Evolutionary conservation across 768 basidiomycete genomes (phyloP).

Genomic region (Lentinus brumalis): DNA sequence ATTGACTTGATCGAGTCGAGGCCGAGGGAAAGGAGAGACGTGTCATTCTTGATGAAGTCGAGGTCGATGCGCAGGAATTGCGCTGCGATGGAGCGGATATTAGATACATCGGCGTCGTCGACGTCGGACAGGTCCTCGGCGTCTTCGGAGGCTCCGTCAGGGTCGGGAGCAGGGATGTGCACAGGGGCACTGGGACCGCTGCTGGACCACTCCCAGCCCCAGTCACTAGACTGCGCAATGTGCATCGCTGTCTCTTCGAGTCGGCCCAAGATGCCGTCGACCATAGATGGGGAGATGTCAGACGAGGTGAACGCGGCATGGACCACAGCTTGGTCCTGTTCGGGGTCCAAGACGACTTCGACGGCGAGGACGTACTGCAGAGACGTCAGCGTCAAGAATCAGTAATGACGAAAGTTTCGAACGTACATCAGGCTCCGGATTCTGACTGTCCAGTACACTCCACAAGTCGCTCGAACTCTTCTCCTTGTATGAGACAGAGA

Average conservation of each 20-base stretch:
- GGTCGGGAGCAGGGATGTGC: not conserved
- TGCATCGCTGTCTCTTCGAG: constrained; percentile 31
- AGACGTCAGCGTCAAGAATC: not conserved
- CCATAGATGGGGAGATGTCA: constrained; percentile 21
- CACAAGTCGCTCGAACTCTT: constrained; percentile 23
- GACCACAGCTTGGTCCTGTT: constrained; percentile 19
- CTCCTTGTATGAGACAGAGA: constrained; percentile 33
- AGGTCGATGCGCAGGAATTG: constrained; percentile 14
- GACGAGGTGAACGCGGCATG: constrained; percentile 28
- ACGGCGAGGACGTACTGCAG: constrained; percentile 23
- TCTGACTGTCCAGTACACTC: constrained; percentile 31
- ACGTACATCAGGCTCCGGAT: constrained; percentile 36
- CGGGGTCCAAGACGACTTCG: constrained; percentile 28
- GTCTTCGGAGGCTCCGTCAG: not conserved
- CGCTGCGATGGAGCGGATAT: constrained; percentile 8
- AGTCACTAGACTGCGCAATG: constrained; percentile 10
- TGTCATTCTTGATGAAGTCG: constrained; percentile 8
- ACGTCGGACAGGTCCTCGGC: constrained; percentile 2
- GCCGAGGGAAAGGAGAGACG: constrained; percentile 47
- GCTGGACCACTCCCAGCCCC: not conserved
- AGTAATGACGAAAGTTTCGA: not conserved
- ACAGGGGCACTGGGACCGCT: not conserved
- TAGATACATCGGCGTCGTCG: constrained; percentile 1
- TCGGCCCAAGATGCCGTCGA: constrained; percentile 25
- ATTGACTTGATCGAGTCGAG: constrained; percentile 51